phyloP scores from a whole-genome alignment of 345 rosid genomes.

The Eucalyptus pauciflora region DNA sequence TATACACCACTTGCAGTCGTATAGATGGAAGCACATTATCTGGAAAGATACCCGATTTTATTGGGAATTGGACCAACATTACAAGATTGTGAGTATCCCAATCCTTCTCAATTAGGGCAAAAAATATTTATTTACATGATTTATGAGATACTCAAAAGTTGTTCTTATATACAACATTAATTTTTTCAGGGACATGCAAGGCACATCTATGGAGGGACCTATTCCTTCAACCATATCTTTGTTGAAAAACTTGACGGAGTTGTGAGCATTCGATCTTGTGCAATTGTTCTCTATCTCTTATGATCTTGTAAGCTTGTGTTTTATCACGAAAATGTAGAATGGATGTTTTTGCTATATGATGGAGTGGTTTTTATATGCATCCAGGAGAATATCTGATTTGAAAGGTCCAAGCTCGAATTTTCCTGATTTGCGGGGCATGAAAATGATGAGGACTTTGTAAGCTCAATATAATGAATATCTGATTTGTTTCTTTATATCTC shows the following conservation, averaged over 20 bases:
- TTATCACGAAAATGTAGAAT: background rate
- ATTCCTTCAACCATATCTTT: constrained; percentile 40
- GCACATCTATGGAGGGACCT: constrained; percentile 20
- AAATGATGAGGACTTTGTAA: constrained; percentile 21
- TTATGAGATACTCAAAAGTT: background rate
- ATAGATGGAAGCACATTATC: constrained; percentile 64
- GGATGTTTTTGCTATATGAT: background rate
- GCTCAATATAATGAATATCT: constrained; percentile 4
- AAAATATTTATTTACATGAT: background rate
- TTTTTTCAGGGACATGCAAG: constrained; percentile 54
- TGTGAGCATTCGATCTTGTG: constrained; percentile 23
- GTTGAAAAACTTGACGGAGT: constrained; percentile 23
- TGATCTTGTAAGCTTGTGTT: background rate
- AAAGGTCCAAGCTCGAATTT: constrained; percentile 35
- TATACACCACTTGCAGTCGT: constrained; percentile 29
- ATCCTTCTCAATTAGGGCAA: background rate
- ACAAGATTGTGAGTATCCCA: constrained; percentile 39
- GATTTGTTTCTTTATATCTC: background rate
- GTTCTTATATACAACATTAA: background rate
- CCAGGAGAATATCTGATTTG: constrained; percentile 75
- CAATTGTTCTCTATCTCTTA: background rate
- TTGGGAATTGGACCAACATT: constrained; percentile 73
- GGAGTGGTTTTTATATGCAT: background rate
- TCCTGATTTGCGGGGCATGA: constrained; percentile 32
- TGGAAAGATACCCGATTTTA: constrained; percentile 63